Conservation (phyloP, 2,329 filamentous ascomycete genomes). For the Beauveria scarabaeidicola region DNA sequence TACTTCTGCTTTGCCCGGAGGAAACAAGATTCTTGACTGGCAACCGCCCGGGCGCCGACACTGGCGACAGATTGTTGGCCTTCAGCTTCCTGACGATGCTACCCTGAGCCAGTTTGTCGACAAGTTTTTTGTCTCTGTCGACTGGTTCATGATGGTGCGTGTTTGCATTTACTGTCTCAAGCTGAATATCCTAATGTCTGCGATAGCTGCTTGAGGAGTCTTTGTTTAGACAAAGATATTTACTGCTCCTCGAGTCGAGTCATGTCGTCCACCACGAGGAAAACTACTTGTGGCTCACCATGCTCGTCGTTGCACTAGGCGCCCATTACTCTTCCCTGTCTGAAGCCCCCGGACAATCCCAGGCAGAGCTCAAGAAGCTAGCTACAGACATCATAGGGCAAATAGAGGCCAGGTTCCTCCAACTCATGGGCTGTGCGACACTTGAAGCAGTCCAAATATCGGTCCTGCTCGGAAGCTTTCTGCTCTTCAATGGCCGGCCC, state of each 20-base stretch:
- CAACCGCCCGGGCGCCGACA: neutral
- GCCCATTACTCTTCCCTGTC: slow-evolving; percentile 3
- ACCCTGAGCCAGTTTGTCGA: neutral
- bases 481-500: slow-evolving; percentile 8
- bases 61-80: slow-evolving; percentile 7
- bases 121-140: slow-evolving; percentile 10
- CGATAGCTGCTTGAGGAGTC: slow-evolving; percentile 8
- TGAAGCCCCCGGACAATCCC: neutral
- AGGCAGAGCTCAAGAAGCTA: neutral
- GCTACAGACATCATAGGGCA: neutral
- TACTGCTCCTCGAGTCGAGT: neutral
- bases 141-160: slow-evolving; percentile 13
- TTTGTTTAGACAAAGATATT: neutral
- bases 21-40: slow-evolving; percentile 1
- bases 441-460: slow-evolving; percentile 10
- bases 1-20: slow-evolving; percentile 10
- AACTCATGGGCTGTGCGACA: slow-evolving; percentile 7
- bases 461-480: slow-evolving; percentile 6
- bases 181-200: neutral
- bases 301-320: slow-evolving; percentile 7
- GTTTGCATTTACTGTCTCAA: neutral
- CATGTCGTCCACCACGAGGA: slow-evolving; percentile 7
- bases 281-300: slow-evolving; percentile 8
- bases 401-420: slow-evolving; percentile 3
- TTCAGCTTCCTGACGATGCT: slow-evolving; percentile 6